Percentiles rank a stretch among this genome's conserved stretches.
Conservation (phyloP, 1,284 basidiomycete genomes). For the Coniferiporia weirii region DNA sequence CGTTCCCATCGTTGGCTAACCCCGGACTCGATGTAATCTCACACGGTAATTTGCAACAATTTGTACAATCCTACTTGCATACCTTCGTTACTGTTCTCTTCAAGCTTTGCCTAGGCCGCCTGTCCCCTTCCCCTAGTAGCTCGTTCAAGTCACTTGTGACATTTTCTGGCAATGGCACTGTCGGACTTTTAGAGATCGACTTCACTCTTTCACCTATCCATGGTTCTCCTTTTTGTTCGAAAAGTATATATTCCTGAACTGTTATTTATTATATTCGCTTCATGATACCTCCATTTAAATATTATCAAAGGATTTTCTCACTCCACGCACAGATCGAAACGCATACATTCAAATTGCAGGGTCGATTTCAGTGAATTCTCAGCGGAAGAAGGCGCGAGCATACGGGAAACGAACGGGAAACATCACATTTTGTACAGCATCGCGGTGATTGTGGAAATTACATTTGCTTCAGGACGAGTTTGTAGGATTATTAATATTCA, state of each 20-base stretch:
- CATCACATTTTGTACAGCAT: neutral
- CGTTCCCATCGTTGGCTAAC: neutral
- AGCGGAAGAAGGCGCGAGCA: neutral
- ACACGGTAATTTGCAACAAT: neutral
- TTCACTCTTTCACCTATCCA: neutral
- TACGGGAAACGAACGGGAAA: neutral
- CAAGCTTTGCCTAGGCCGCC: neutral
- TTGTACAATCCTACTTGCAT: neutral
- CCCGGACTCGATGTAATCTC: neutral
- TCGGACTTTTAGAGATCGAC: too few species aligned
- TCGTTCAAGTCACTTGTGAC: neutral
- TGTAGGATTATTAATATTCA: neutral
- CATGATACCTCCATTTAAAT: neutral
- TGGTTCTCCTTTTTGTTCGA: neutral
- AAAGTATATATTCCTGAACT: neutral
- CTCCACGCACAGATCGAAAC: too few species aligned
- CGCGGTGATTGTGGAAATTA: neutral
- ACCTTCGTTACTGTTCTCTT: neutral
- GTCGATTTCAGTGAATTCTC: neutral
- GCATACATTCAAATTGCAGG: too few species aligned
- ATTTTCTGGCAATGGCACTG: too few species aligned
- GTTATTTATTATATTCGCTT: neutral
- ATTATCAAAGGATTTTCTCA: neutral
- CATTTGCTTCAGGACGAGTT: neutral
- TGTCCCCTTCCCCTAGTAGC: neutral